Conservation (phyloP, 2,329 filamentous ascomycete species). For the Camillea tinctor region DNA sequence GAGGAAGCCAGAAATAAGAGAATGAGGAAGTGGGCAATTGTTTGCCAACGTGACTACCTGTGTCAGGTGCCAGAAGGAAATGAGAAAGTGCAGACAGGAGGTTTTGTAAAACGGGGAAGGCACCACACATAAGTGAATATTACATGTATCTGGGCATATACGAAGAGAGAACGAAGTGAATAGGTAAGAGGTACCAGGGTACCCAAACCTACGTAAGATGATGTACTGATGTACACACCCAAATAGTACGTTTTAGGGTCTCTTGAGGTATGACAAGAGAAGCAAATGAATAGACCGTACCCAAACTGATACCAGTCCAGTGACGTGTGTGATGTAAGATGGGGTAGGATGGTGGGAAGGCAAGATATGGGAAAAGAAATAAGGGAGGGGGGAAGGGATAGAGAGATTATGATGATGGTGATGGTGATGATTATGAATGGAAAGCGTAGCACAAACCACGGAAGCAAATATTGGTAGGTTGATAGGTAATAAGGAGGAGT, state of each 20-base stretch:
- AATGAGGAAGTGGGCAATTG: not conserved
- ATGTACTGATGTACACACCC: not conserved
- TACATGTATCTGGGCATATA: not conserved
- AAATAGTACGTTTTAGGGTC: not conserved
- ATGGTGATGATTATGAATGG: no score
- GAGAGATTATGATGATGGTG: no score
- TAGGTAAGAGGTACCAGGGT: not conserved
- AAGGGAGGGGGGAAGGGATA: not conserved
- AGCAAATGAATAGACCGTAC: not conserved
- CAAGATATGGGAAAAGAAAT: not conserved
- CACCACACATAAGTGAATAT: not conserved
- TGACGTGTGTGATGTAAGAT: not conserved
- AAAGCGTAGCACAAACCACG: not conserved
- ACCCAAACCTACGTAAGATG: not conserved
- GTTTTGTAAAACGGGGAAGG: not conserved
- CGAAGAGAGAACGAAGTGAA: not conserved
- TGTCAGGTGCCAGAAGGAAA: constrained; percentile 1
- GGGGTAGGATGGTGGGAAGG: not conserved
- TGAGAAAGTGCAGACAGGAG: not conserved
- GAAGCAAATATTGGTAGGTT: not conserved
- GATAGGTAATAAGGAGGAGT: not conserved
- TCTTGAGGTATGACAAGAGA: not conserved
- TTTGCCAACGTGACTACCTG: not conserved
- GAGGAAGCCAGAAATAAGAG: not conserved
- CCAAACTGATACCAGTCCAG: not conserved